Percentiles rank a stretch among this genome's conserved stretches.
These are phyloP conservation scores for Volutella citrinella DNA, from an alignment of 2,329 filamentous ascomycete genomes.

Conservation along the genomic window DNA sequence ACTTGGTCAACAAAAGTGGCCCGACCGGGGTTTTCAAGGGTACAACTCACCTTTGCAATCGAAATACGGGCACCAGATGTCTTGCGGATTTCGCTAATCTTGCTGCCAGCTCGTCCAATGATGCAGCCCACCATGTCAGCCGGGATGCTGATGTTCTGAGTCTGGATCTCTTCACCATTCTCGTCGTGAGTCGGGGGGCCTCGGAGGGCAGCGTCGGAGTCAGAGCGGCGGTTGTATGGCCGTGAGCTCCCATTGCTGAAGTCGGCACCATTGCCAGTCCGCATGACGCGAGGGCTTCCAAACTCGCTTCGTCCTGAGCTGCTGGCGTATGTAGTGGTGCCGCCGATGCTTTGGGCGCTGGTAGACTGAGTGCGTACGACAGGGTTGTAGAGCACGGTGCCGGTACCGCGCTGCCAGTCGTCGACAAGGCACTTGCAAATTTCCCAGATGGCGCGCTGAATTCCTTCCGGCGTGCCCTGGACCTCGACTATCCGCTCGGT, in stretches of 20 bases:
- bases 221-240: constrained; percentile 74
- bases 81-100: constrained; percentile 99
- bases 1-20: no score
- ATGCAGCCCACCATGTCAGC: constrained; percentile 99
- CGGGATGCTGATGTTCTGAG: constrained; percentile 98
- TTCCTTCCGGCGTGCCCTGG: constrained; percentile 89
- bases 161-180: constrained; percentile 96
- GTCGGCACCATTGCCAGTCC: constrained; percentile 94
- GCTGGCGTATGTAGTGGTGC: constrained; percentile 33
- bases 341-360: constrained; percentile 43
- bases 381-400: constrained; percentile 96
- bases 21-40: no score
- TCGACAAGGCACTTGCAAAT: constrained; percentile 98
- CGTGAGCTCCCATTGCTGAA: constrained; percentile 78
- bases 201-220: constrained; percentile 75
- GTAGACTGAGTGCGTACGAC: constrained; percentile 78
- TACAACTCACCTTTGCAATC: constrained; percentile 79
- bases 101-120: constrained; percentile 90
- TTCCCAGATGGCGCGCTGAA: constrained; percentile 96
- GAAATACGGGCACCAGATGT: constrained; percentile 95
- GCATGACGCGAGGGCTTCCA: constrained; percentile 72
- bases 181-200: constrained; percentile 88
- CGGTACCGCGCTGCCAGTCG: constrained; percentile 95
- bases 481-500: constrained; percentile 98
- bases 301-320: constrained; percentile 52